Evolutionary conservation across 305 asterid genomes (phyloP).

Genomic region (Fraxinus dipetala): DNA sequence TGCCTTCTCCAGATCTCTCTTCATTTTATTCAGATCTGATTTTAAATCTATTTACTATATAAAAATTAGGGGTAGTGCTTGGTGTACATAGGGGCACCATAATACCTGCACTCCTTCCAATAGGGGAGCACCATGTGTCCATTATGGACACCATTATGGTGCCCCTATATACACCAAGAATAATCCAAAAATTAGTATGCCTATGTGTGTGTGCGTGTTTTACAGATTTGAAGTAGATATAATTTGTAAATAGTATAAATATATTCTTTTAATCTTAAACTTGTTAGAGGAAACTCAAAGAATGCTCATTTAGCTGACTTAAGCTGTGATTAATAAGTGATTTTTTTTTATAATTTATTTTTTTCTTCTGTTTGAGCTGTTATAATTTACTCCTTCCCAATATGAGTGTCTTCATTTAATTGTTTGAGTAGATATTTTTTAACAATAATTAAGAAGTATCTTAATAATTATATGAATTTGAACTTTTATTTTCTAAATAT

Average conservation of each 20-base stretch:
- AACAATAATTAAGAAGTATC: neutral
- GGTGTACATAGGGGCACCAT: too few relatives aligned
- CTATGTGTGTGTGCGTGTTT: neutral
- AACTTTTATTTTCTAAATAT: neutral
- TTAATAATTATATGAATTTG: neutral
- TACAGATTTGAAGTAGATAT: neutral
- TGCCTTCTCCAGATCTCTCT: slow-evolving; percentile 29
- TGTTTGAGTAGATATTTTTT: neutral
- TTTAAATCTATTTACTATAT: neutral
- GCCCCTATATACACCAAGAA: too few relatives aligned
- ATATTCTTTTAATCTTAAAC: neutral
- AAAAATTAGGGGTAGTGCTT: too few relatives aligned
- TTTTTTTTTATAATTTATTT: neutral
- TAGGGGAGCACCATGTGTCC: too few relatives aligned
- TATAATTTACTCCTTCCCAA: neutral
- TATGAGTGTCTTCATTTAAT: neutral
- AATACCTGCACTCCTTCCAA: too few relatives aligned
- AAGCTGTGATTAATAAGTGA: neutral
- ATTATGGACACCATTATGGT: too few relatives aligned
- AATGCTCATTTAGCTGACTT: neutral
- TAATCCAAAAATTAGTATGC: too few relatives aligned
- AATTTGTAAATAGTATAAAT: neutral
- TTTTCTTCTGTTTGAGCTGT: neutral
- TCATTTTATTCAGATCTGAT: neutral
- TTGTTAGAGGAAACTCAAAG: neutral